Percentiles rank a stretch among this genome's conserved stretches.
These are phyloP conservation scores for Pythium biforme DNA, from an alignment of 352 stramenopile genomes.

Conservation along the genomic window DNA sequence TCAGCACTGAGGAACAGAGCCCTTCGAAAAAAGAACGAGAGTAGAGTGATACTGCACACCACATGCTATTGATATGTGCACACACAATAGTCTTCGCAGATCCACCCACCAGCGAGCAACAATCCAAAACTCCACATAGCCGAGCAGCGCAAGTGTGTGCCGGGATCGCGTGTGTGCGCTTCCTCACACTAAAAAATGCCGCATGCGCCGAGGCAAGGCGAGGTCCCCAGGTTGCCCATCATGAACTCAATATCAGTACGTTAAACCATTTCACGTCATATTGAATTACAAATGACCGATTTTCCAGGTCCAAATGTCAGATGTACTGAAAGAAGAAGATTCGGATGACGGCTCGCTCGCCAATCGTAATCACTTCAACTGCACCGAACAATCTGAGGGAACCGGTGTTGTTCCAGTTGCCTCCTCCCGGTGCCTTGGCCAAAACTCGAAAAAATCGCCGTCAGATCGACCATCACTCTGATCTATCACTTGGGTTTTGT, in stretches of 20 bases:
- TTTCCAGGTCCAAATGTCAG: too few species aligned
- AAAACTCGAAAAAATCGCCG: not conserved
- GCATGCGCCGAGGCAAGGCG: too few species aligned
- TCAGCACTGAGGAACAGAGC: not conserved
- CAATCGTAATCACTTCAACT: conserved; percentile 15
- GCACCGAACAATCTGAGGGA: conserved; percentile 10
- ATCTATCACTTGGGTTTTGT: not conserved
- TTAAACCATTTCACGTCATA: not conserved
- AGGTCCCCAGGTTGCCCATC: too few species aligned
- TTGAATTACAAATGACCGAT: not conserved
- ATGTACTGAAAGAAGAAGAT: not conserved
- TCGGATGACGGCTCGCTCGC: not conserved
- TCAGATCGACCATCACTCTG: conserved; percentile 3
- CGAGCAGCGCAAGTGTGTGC: too few species aligned
- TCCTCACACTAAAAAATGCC: too few species aligned
- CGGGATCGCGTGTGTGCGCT: too few species aligned
- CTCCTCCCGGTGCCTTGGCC: not conserved
- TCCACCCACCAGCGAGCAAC: too few species aligned
- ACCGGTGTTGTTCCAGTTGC: not conserved
- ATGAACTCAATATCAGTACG: too few species aligned
- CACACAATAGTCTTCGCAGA: too few species aligned
- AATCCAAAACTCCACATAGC: too few species aligned
- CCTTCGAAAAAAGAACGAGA: not conserved
- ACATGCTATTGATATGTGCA: not conserved
- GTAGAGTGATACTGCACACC: not conserved